A percentile compares a stretch with the other conserved stretches of the same genome.
phyloP scores from a whole-genome alignment of 306 rosid species.

The Medicago arabica region DNA sequence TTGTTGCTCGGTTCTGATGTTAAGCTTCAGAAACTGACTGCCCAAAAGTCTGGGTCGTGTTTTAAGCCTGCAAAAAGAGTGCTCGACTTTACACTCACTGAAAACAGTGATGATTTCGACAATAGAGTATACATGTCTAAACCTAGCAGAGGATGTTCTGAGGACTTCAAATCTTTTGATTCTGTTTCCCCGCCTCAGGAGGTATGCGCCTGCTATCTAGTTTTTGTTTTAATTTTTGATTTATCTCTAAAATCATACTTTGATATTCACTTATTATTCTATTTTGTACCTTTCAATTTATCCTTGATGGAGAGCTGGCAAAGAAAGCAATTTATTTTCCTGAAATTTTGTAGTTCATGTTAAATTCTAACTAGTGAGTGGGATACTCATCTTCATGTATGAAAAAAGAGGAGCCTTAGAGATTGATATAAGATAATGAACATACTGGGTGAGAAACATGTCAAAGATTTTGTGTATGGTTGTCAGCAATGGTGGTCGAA shows the following conservation, averaged over 20 bases:
- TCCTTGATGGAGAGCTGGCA: neutral
- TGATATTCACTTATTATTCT: slow-evolving; percentile 16
- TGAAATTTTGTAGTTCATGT: neutral
- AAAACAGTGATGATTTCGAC: too few relatives aligned
- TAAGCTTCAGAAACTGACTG: too few relatives aligned
- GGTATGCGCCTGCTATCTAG: slow-evolving; percentile 58
- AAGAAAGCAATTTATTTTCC: slow-evolving; percentile 5
- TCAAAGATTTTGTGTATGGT: too few relatives aligned
- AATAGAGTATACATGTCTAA: slow-evolving; percentile 10
- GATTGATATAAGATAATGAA: neutral
- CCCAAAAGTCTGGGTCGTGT: too few relatives aligned
- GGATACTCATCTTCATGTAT: slow-evolving; percentile 1
- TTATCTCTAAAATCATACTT: neutral
- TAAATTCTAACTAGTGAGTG: slow-evolving; percentile 7
- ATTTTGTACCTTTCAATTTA: slow-evolving; percentile 19
- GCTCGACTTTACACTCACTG: too few relatives aligned
- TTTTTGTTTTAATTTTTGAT: slow-evolving; percentile 10
- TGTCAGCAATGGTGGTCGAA: too few relatives aligned
- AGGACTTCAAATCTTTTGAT: slow-evolving; percentile 37
- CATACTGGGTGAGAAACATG: too few relatives aligned
- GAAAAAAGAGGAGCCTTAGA: slow-evolving; percentile 7
- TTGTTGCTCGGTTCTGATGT: too few relatives aligned
- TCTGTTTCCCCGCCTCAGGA: slow-evolving; percentile 44
- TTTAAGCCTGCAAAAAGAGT: too few relatives aligned
- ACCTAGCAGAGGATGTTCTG: slow-evolving; percentile 19